Percentiles rank a stretch among this genome's conserved stretches.
These are phyloP conservation scores for Penicillium ochrochloron DNA, from an alignment of 495 filamentous ascomycete species.

Conservation along the genomic window DNA sequence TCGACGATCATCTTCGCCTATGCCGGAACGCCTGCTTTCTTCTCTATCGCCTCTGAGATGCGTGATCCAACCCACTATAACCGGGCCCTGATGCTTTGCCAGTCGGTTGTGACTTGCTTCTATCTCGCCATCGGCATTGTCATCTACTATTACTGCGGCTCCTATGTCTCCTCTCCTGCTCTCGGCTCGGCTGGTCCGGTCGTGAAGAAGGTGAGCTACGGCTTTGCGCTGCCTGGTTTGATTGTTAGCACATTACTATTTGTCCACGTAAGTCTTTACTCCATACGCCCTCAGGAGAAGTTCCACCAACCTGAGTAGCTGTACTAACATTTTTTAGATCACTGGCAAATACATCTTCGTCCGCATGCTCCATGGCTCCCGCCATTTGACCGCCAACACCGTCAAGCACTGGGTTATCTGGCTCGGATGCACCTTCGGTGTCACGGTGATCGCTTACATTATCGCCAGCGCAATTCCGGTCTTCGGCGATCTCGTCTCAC, in stretches of 20 bases:
- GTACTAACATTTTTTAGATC: constrained; percentile 16
- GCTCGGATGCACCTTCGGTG: constrained; percentile 57
- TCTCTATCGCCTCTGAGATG: constrained; percentile 77
- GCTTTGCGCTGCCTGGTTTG: constrained; percentile 67
- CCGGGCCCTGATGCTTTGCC: constrained; percentile 56
- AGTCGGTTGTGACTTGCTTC: constrained; percentile 56
- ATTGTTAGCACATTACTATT: constrained; percentile 38
- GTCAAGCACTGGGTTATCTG: constrained; percentile 60
- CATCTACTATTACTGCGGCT: constrained; percentile 72
- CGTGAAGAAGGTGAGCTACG: constrained; percentile 73
- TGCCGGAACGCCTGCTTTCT: constrained; percentile 66
- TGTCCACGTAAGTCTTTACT: constrained; percentile 43
- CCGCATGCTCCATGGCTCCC: constrained; percentile 57
- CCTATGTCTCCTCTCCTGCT: constrained; percentile 69
- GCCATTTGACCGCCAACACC: constrained; percentile 60
- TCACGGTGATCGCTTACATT: constrained; percentile 66
- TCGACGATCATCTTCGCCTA: constrained; percentile 73
- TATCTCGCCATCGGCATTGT: constrained; percentile 69
- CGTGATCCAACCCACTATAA: constrained; percentile 64
- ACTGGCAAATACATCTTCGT: constrained; percentile 64
- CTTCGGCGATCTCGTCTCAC: constrained; percentile 65
- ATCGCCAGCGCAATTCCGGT: constrained; percentile 74
- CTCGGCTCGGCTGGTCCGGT: constrained; percentile 65
- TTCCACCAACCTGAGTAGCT: not conserved
- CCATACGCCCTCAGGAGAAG: constrained; percentile 37